Evolutionary conservation across 805 yeast genomes (phyloP), one percentile per base, ranked within the genome.

Genomic region (Ogataea zsoltii): DNA sequence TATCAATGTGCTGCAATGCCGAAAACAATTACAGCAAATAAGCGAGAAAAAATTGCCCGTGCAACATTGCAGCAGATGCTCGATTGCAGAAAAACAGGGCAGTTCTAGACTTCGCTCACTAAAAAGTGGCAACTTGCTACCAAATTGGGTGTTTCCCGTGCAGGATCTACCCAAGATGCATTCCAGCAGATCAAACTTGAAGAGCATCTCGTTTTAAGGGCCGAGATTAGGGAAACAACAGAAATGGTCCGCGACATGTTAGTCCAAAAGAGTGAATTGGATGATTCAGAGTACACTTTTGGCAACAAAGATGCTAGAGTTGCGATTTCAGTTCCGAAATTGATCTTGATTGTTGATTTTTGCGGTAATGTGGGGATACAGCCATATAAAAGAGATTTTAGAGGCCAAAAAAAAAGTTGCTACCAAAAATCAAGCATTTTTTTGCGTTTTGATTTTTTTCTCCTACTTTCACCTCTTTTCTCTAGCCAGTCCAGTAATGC

Each of bases 341-440:
- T 37, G 40, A 37, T 37, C 40, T 37, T 7, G 15, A 28, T 25
- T 16, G 9, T 37, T 16, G 25, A 37, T 37, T 11, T 25, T 37
- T 37, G 40, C 40, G 32, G 40, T 26, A 21, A 21, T 21, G 25
- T 21, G 25, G 25, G 9, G 25, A 21, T n/a, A 21, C 9, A 21
- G 25, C 25, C 25, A 21, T 21, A 21, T 21, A 21, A 21, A 21
- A 21, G 25, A 21, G 25, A 21, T 21, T 21, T 21, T 21, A 21
- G 9, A 9, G 25, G 9, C 7, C 25, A 5, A 21, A 21, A 21
- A 21, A 21, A 21, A 6, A 9, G 25, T 21, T 21, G 25, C 25
- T 21, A 21, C 25, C 25, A 9, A 21, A 21, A 21, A 6, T 5
- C 5, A 21, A n/a, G n/a, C n/a, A n/a, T n/a, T n/a, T 21, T 5